Evolutionary conservation across 495 filamentous ascomycete species (phyloP), one percentile per base, ranked within the genome.

Genomic region (Penicillium parvum): DNA sequence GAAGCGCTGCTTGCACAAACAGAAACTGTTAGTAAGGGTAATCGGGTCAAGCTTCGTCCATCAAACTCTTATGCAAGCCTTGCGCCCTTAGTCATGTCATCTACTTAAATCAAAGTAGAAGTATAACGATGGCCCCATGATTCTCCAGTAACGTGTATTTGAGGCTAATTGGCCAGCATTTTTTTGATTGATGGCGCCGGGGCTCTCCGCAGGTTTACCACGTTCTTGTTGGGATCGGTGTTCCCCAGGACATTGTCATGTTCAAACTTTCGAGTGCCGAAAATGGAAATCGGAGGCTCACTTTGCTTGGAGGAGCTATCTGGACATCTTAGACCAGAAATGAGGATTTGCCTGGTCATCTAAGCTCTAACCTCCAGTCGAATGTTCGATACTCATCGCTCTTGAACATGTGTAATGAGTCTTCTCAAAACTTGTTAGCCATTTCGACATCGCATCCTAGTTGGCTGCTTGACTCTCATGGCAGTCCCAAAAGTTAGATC

Each of bases 401-500:
- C n/a, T n/a, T n/a, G n/a, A n/a, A n/a, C n/a, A n/a, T n/a, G n/a
- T n/a, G n/a, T n/a, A n/a, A n/a, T n/a, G n/a, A n/a, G n/a, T n/a
- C n/a, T n/a, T n/a, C n/a, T n/a, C n/a, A n/a, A n/a, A n/a, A n/a
- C n/a, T n/a, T n/a, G n/a, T n/a, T n/a, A n/a, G n/a, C n/a, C n/a
- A n/a, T 14, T 15, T 30, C 27, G 27, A 12, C 12, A 12, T 7
- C 7, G 45, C 22, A 17, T 43, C 36, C 29, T 53, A 15, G 56
- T 37, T 16, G 45, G 21, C 4, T 42, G 16, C 16, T 36, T 30
- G 22, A 52, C 49, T 58, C 53, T 36, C 37, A 15, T 54, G 41
- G 11, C 32, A n/a, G 76, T 43, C 76, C 72, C 1, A 75, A 42
- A 51, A 75, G 72, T 49, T 73, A 65, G 12, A 74, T 46, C 11